These are phyloP conservation scores for Globisporangium emineosum DNA, from an alignment of 352 stramenopile species.

Conservation along the genomic window DNA sequence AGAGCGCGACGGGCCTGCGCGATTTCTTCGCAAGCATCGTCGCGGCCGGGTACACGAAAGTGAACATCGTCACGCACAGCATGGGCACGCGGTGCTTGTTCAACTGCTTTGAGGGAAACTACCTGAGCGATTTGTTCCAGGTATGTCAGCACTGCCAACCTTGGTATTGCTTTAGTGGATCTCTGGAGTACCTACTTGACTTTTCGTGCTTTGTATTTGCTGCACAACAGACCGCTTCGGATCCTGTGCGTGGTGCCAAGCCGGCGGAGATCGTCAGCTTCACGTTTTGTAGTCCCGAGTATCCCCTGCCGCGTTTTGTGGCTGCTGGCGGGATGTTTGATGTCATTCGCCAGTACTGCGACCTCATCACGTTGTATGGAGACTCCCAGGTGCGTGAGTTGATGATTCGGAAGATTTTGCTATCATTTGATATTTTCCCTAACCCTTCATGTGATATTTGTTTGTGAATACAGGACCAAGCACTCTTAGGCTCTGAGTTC, in stretches of 20 bases:
- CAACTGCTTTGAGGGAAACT: constrained; percentile 19
- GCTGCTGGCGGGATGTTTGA: constrained; percentile 34
- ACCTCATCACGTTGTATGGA: constrained; percentile 54
- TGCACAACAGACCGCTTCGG: constrained; percentile 8
- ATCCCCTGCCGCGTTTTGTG: constrained; percentile 41
- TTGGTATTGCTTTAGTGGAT: background rate
- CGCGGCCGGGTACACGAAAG: constrained; percentile 21
- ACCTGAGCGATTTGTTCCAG: constrained; percentile 19
- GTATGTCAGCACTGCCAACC: background rate
- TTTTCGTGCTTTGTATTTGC: background rate
- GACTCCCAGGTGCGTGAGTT: constrained; percentile 27
- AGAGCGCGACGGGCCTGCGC: constrained; percentile 16
- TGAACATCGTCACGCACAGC: constrained; percentile 24
- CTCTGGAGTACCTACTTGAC: background rate
- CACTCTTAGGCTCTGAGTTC: constrained; percentile 19
- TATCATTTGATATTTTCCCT: background rate
- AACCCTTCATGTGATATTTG: background rate
- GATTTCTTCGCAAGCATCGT: constrained; percentile 24
- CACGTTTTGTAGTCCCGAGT: constrained; percentile 65
- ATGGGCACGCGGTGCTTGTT: constrained; percentile 23
- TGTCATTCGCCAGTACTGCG: constrained; percentile 36
- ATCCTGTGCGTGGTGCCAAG: constrained; percentile 10
- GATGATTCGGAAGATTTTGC: background rate
- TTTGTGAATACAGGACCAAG: constrained; percentile 11
- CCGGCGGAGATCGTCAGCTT: constrained; percentile 21